phyloP scores from a whole-genome alignment of 2,329 filamentous ascomycete genomes.

The Colletotrichum tropicicola region DNA sequence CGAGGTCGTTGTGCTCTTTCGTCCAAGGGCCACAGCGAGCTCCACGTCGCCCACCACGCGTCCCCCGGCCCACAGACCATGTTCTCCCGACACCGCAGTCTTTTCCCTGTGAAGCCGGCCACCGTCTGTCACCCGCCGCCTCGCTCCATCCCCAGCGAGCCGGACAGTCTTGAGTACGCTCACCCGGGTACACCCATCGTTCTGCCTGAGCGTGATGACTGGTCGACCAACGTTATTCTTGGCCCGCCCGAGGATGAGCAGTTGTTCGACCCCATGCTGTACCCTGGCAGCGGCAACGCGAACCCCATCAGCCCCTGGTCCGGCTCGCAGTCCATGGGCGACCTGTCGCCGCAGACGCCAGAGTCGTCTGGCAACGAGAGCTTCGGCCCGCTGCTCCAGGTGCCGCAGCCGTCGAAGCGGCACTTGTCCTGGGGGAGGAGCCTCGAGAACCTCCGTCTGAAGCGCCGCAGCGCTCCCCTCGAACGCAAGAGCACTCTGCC shows the following conservation, averaged over 20 bases:
- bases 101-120: conserved; percentile 19
- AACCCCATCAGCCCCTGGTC: conserved; percentile 2
- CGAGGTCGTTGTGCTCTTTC: conserved; percentile 30
- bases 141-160: conserved; percentile 17
- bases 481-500: neutral
- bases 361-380: neutral
- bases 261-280: conserved; percentile 1
- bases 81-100: conserved; percentile 7
- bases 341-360: neutral
- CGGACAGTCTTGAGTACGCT: conserved; percentile 15
- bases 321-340: neutral
- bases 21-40: conserved; percentile 10
- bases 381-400: neutral
- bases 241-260: conserved; percentile 19
- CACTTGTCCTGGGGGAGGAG: conserved; percentile 29
- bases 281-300: neutral
- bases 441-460: conserved; percentile 33
- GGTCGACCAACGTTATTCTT: conserved; percentile 21
- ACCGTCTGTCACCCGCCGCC: conserved; percentile 23
- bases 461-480: conserved; percentile 22
- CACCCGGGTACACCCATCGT: conserved; percentile 23
- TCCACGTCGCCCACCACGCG: conserved; percentile 9
- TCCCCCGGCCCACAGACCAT: conserved; percentile 13
- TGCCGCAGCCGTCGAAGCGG: conserved; percentile 30
- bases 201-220: conserved; percentile 19